Evolutionary conservation across 805 yeast genomes (phyloP), one percentile per base, ranked within the genome.

Genomic region (Yamadazyma insecticola): DNA sequence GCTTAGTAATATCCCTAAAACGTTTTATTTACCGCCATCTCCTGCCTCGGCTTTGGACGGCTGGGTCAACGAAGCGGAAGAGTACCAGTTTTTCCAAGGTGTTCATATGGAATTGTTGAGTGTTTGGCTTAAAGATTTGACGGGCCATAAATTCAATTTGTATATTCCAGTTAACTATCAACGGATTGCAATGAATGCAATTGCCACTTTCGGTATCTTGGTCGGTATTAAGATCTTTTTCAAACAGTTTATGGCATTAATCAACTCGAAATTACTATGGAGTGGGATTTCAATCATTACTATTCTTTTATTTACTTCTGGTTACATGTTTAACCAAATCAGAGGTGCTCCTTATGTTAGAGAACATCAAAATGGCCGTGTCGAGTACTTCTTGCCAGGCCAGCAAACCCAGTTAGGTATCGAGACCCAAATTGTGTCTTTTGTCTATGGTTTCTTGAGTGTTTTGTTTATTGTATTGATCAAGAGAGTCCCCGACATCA

Each of bases 241-340:
- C 28, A 35, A 32, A 5, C 49, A 63, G 15, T 12, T 41, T 12
- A 23, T 44, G 2, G 41, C 55, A 11, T 29, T 84, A 5, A 26
- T 77, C 9, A 56, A 62, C 16, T 71, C 76, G 24, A 78, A 70
- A 44, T 60, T 72, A 29, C 49, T 84, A 23, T 92, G 97, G 97
- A 81, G 84, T 26, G 73, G 77, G 2, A 26, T 73, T 8, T 70
- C 84, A 3, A 64, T 84, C n/a, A 62, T 82, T 35, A 45, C 73
- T 13, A 71, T 85, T 22, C 63, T 89, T 37, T 60, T 88, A 44
- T 84, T 89, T 67, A 77, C 74, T 28, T 68, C 90, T 6, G 98
- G 98, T 12, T 83, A 88, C 60, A 92, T 92, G 98, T 92, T 78
- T 72, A 89, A 87, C 55, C 73, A 75, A 44, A 92, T 92, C 41